Percentiles rank a stretch among this genome's conserved stretches.
phyloP scores from a whole-genome alignment of 1,284 basidiomycete species.

The Chiua sp. region DNA sequence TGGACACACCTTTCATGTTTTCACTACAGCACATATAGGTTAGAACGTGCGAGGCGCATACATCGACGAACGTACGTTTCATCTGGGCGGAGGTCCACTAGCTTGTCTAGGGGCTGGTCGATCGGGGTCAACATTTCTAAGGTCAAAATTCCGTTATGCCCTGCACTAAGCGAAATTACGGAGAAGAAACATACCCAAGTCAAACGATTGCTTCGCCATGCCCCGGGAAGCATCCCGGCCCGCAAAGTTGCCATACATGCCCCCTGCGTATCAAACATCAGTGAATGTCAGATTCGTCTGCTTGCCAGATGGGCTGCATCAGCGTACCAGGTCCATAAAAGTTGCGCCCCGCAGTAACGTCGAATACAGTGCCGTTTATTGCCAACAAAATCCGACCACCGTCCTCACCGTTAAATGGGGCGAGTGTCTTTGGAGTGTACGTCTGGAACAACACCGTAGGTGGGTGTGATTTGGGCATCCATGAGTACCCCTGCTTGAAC shows the following conservation, averaged over 20 bases:
- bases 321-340: conserved; percentile 92
- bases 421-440: conserved; percentile 78
- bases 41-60: conserved; percentile 3
- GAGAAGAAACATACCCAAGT: conserved; percentile 68
- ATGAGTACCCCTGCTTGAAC: conserved; percentile 83
- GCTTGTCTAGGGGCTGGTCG: conserved; percentile 85
- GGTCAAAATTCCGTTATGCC: background rate
- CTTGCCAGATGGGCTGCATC: background rate
- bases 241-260: conserved; percentile 97
- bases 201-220: conserved; percentile 98
- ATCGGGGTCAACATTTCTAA: conserved; percentile 90
- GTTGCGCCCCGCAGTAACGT: conserved; percentile 85
- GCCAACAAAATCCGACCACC: conserved; percentile 82
- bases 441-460: conserved; percentile 76
- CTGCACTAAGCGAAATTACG: background rate
- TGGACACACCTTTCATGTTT: conserved; percentile 78
- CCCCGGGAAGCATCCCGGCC: conserved; percentile 93
- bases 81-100: conserved; percentile 75
- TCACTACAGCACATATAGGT: conserved; percentile 56
- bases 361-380: conserved; percentile 89
- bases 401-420: conserved; percentile 70
- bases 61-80: conserved; percentile 75
- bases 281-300: background rate
- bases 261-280: conserved; percentile 49
- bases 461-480: conserved; percentile 83